These are phyloP conservation scores for Clarireedia sp. DNA, from an alignment of 2,329 filamentous ascomycete species.

Conservation along the genomic window DNA sequence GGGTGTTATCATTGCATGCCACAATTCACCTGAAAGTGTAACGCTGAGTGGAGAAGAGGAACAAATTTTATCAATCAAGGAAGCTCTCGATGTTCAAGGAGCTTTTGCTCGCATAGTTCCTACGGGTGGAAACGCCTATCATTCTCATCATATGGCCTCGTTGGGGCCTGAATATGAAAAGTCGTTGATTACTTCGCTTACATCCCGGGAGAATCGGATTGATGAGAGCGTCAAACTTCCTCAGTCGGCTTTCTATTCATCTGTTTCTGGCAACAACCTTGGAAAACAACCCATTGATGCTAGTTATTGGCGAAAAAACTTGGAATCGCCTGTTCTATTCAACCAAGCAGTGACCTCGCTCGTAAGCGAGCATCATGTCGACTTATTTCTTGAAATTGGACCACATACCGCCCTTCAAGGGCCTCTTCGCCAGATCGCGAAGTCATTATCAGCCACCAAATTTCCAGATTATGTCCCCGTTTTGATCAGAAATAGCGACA, in stretches of 20 bases:
- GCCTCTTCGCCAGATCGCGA: slow-evolving; percentile 13
- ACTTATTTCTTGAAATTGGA: slow-evolving; percentile 14
- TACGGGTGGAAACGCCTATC: not conserved
- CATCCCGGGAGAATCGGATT: not conserved
- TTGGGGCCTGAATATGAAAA: not conserved
- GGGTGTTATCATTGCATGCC: not conserved
- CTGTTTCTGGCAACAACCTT: not conserved
- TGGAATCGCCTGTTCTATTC: slow-evolving; percentile 5
- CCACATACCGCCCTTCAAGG: slow-evolving; percentile 15
- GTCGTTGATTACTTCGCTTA: no score
- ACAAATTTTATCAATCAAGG: not conserved
- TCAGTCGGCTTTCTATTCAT: not conserved
- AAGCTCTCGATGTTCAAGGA: not conserved
- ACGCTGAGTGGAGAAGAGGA: not conserved
- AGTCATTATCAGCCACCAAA: not conserved
- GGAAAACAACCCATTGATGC: not conserved
- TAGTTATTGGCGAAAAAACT: slow-evolving; percentile 3
- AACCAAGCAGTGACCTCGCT: not conserved
- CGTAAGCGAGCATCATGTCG: not conserved
- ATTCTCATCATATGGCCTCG: not conserved
- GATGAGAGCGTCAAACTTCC: not conserved
- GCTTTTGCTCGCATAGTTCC: not conserved
- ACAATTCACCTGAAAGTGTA: not conserved
- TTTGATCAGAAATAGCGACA: slow-evolving; percentile 1
- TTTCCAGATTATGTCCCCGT: slow-evolving; percentile 8